A percentile compares a stretch with the other conserved stretches of the same genome.
These are phyloP conservation scores for Pestalotiopsis sp. DNA, from an alignment of 2,329 filamentous ascomycete species.

Conservation along the genomic window DNA sequence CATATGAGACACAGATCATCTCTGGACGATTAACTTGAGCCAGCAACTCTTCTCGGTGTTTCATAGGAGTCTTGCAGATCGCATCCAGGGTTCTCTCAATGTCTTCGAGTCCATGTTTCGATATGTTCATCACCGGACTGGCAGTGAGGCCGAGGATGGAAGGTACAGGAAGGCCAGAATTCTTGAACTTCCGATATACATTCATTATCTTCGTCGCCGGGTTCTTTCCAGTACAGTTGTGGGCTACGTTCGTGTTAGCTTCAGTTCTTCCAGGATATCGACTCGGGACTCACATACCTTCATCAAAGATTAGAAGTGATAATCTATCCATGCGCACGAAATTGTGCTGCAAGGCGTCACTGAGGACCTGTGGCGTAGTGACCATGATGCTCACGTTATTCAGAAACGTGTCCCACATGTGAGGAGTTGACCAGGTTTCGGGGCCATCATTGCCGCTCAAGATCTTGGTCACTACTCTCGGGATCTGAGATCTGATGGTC, in stretches of 20 bases:
- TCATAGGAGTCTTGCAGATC: slow-evolving; percentile 67
- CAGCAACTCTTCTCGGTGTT: slow-evolving; percentile 71
- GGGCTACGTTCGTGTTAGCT: slow-evolving; percentile 53
- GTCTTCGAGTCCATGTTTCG: slow-evolving; percentile 53
- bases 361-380: slow-evolving; percentile 75
- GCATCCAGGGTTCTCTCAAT: slow-evolving; percentile 75
- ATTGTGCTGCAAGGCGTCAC: slow-evolving; percentile 73
- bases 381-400: slow-evolving; percentile 70
- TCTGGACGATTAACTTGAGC: slow-evolving; percentile 68
- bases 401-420: slow-evolving; percentile 69
- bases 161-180: slow-evolving; percentile 49
- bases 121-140: slow-evolving; percentile 70
- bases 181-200: slow-evolving; percentile 63
- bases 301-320: slow-evolving; percentile 78
- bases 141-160: slow-evolving; percentile 79
- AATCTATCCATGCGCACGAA: slow-evolving; percentile 70
- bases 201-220: slow-evolving; percentile 72
- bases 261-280: not conserved
- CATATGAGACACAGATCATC: slow-evolving; percentile 43
- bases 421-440: slow-evolving; percentile 71
- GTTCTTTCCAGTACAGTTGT: slow-evolving; percentile 69
- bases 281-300: slow-evolving; percentile 56
- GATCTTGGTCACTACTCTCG: slow-evolving; percentile 59
- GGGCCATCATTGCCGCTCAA: slow-evolving; percentile 71
- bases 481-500: slow-evolving; percentile 63